Evolutionary conservation across 2,329 filamentous ascomycete species (phyloP).

Genomic region (Calonectria pteridis): DNA sequence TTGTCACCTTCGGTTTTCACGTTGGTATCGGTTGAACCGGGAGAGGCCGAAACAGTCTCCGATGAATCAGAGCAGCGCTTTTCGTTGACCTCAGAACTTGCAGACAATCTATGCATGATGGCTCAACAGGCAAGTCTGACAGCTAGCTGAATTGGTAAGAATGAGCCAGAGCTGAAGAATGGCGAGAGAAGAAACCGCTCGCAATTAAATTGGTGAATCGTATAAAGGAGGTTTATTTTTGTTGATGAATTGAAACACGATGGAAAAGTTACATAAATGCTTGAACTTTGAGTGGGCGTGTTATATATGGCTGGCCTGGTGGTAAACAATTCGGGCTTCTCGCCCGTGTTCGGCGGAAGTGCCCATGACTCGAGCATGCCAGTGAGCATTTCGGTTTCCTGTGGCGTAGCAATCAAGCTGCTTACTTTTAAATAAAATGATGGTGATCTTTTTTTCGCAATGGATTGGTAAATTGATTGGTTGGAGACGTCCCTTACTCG

Average conservation of each 20-base stretch:
- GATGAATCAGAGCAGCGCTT: too few relatives aligned
- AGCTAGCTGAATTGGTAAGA: not conserved
- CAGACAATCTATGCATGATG: not conserved
- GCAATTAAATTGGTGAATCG: not conserved
- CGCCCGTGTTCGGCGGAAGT: slow-evolving; percentile 4
- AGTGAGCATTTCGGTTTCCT: not conserved
- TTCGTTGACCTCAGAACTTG: too few relatives aligned
- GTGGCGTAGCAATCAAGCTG: too few relatives aligned
- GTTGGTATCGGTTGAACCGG: too few relatives aligned
- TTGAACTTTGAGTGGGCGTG: too few relatives aligned
- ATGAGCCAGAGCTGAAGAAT: not conserved
- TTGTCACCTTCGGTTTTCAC: too few relatives aligned
- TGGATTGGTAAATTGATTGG: not conserved
- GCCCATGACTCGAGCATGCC: not conserved
- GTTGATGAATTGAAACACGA: too few relatives aligned
- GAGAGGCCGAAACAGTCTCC: not conserved
- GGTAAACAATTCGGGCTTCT: not conserved
- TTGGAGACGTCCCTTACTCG: not conserved
- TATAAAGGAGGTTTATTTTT: not conserved
- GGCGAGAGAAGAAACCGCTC: too few relatives aligned
- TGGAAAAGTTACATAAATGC: not conserved
- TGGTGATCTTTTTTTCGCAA: not conserved
- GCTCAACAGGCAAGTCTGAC: too few relatives aligned
- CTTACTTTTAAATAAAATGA: not conserved
- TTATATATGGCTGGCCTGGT: not conserved